phyloP scores from a whole-genome alignment of 1,139 yeast genomes.

The Yamadazyma mexicana region DNA sequence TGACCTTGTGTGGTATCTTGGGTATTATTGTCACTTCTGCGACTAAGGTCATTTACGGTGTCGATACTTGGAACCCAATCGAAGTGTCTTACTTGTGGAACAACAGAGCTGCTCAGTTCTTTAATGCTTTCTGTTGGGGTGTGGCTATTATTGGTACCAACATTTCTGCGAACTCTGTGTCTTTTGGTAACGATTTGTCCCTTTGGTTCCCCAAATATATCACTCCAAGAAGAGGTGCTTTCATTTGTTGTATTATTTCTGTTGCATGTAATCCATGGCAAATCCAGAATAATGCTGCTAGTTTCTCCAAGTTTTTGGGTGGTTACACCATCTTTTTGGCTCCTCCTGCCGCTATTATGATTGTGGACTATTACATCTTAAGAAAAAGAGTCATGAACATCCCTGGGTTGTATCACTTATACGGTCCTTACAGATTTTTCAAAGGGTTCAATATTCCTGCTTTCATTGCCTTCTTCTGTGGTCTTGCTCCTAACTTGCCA shows the following conservation, averaged over 20 bases:
- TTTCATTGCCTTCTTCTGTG: constrained; percentile 13
- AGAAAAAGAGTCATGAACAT: constrained; percentile 9
- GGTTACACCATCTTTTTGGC: constrained; percentile 15
- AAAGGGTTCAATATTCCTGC: constrained; percentile 15
- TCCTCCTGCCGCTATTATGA: constrained; percentile 14
- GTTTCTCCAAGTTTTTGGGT: constrained; percentile 13
- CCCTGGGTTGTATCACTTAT: constrained; percentile 10
- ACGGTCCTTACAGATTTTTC: constrained; percentile 12
- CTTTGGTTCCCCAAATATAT: constrained; percentile 29
- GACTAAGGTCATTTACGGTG: constrained; percentile 15
- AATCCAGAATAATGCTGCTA: constrained; percentile 14
- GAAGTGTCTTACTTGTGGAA: constrained; percentile 23
- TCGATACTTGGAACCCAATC: constrained; percentile 34
- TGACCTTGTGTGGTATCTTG: constrained; percentile 13
- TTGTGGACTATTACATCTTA: constrained; percentile 12
- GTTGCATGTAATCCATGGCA: constrained; percentile 23
- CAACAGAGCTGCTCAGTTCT: constrained; percentile 36
- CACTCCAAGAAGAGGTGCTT: constrained; percentile 51
- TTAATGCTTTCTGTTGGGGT: constrained; percentile 35
- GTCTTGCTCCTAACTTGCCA: constrained; percentile 14
- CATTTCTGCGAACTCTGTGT: constrained; percentile 23
- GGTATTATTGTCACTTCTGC: constrained; percentile 15
- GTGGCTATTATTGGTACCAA: constrained; percentile 25
- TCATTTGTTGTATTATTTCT: constrained; percentile 36
- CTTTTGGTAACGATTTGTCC: constrained; percentile 30